Conservation (phyloP, 1,139 yeast species). For the Trichomonascaceae sp. region DNA sequence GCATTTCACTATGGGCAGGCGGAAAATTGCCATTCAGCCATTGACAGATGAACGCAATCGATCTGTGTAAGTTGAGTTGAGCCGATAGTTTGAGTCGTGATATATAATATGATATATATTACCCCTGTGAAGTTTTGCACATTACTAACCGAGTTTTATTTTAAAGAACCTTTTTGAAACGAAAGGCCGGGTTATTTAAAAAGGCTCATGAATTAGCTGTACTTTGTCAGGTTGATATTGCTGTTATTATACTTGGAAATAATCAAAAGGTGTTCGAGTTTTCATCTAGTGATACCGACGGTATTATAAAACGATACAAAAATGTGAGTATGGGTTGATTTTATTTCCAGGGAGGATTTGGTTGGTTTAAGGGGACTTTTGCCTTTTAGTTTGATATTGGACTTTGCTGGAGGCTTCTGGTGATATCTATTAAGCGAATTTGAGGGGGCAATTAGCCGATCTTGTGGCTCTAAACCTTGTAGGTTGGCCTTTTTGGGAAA, state of each 20-base stretch:
- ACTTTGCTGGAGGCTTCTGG: neutral
- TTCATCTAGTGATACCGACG: conserved; percentile 62
- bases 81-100: neutral
- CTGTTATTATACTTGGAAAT: conserved; percentile 83
- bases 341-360: neutral
- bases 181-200: conserved; percentile 92
- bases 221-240: conserved; percentile 86
- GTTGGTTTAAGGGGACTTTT: neutral
- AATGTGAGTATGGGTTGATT: conserved; percentile 23
- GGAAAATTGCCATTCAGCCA: conserved; percentile 92
- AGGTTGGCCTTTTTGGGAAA: neutral
- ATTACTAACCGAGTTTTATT: conserved; percentile 12
- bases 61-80: conserved; percentile 31
- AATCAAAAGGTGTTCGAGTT: conserved; percentile 79
- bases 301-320: conserved; percentile 52
- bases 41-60: conserved; percentile 85
- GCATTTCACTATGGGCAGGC: conserved; percentile 74
- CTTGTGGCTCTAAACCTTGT: neutral
- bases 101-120: neutral
- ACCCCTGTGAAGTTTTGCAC: neutral
- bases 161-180: conserved; percentile 74
- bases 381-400: neutral
- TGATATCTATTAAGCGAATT: neutral
- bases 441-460: neutral
- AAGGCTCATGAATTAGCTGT: conserved; percentile 94